phyloP scores from a whole-genome alignment of 2,329 filamentous ascomycete genomes.

The Bipolaris sorokiniana region DNA sequence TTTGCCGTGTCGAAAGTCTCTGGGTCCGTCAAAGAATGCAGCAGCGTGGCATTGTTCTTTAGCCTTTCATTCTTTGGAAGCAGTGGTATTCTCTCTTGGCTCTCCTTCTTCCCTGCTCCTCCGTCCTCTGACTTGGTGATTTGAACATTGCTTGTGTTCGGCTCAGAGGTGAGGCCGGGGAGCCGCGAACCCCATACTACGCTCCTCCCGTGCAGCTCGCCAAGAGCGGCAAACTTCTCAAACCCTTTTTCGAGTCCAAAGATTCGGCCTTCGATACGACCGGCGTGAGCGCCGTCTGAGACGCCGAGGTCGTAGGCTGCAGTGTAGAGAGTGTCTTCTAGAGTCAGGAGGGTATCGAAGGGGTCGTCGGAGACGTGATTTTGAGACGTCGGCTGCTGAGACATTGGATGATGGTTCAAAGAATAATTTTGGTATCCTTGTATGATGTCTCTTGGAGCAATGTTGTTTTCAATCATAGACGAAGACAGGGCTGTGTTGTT shows the following conservation, averaged over 20 bases:
- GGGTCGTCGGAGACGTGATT: slow-evolving; percentile 44
- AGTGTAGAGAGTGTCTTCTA: slow-evolving; percentile 76
- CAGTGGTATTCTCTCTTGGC: slow-evolving; percentile 49
- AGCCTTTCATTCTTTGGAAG: slow-evolving; percentile 68
- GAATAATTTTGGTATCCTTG: not conserved
- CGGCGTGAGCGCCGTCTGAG: slow-evolving; percentile 76
- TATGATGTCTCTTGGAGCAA: not conserved
- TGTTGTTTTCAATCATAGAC: not conserved
- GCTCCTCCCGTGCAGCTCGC: slow-evolving; percentile 76
- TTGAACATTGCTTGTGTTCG: not conserved
- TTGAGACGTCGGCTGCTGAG: slow-evolving; percentile 46
- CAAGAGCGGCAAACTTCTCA: slow-evolving; percentile 86
- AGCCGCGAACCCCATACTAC: slow-evolving; percentile 83
- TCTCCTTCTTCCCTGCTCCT: not conserved
- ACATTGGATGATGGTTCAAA: slow-evolving; percentile 8
- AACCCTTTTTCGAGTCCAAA: slow-evolving; percentile 93
- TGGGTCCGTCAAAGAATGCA: slow-evolving; percentile 80
- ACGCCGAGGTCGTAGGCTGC: slow-evolving; percentile 80
- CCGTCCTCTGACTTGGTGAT: not conserved
- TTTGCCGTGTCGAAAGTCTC: slow-evolving; percentile 80
- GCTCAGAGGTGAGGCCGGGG: slow-evolving; percentile 16
- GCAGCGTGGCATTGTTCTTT: slow-evolving; percentile 74
- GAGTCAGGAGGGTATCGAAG: slow-evolving; percentile 63
- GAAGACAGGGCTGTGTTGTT: too few relatives aligned
- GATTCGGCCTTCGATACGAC: slow-evolving; percentile 84